Percentiles rank a stretch among this genome's conserved stretches.
These are phyloP conservation scores for Trypanosoma avium DNA, from an alignment of 208 protist species.

Conservation along the genomic window DNA sequence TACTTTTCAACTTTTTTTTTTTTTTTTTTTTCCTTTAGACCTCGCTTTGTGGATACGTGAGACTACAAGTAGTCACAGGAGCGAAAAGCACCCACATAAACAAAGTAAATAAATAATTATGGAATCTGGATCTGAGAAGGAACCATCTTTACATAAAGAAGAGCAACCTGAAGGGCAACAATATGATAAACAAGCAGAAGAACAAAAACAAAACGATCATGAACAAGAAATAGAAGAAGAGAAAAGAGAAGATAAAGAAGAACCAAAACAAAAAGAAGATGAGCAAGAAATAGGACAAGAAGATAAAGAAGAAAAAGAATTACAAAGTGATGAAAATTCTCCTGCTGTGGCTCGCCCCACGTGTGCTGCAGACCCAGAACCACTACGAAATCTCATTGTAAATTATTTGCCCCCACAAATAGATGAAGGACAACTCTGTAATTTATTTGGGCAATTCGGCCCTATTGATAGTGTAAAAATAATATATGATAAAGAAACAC, in stretches of 20 bases:
- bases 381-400: conserved; percentile 82
- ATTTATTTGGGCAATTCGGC: conserved; percentile 84
- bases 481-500: conserved; percentile 81
- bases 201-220: neutral
- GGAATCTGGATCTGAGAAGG: too few relatives aligned
- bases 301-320: neutral
- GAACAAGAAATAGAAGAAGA: neutral
- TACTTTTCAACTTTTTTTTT: neutral
- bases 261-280: neutral
- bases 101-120: too few relatives aligned
- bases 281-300: neutral
- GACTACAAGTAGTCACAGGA: too few relatives aligned
- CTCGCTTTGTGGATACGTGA: too few relatives aligned
- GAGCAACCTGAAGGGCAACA: too few relatives aligned
- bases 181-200: neutral
- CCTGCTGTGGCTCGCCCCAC: neutral
- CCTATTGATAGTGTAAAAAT: conserved; percentile 87
- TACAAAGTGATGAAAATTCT: neutral
- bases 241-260: neutral
- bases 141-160: too few relatives aligned
- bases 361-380: conserved; percentile 48
- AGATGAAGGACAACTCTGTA: conserved; percentile 61
- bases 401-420: conserved; percentile 86
- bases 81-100: too few relatives aligned
- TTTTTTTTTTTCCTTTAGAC: too few relatives aligned